Base-by-base conservation (phyloP, 306 rosid genomes). In the Potentilla sterilis region DNA sequence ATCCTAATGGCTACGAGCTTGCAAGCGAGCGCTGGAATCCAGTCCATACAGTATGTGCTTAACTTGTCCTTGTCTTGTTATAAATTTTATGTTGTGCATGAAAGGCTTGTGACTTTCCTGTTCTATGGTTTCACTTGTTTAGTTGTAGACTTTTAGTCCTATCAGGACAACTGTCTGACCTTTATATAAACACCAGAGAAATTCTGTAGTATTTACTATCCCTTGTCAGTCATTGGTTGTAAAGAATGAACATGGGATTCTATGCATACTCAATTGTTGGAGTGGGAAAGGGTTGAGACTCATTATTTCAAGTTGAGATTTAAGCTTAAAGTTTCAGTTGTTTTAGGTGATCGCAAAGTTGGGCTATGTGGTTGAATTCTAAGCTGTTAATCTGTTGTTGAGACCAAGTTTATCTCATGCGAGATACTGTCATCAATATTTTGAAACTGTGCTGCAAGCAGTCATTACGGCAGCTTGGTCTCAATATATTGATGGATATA, bases 21-120 rank as follows among this genome's bases (percentile, higher is more conserved):
- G 88, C 90, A 5, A 82, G 83, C 51, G 90, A 86, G 76, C 86
- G 88, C 21, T 86, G 90, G 88, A 86, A 43, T 80, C 90, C 90
- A 43, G 79, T 84, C 41, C 90, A 83, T 81, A 86, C 87, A 12
- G 89, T 86, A 86, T 57, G 87, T 76, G 12, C 24, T 21, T 70
- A 42, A 52, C 15, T 24, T 72, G 18, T 19, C 8, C 42, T 22
- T 41, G 24, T 28, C 40, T 57, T 49, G 32, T 48, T 19, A 48
- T 74, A 35, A 66, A 35, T 28, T 67, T 22, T 58, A 48, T 40
- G 2, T 13, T 77, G 75, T 68, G 37, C 37, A 21, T 57, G 6
- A 19, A 24, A 63, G 57, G 49, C 64, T 18, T 55, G 43, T 2
- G 55, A 43, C 35, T 32, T 44, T 75, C 15, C 10, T 18, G 32